Percentiles rank a stretch among this genome's conserved stretches.
Evolutionary conservation across 83 land plant species (phyloP).

Genomic region (Larix sibirica): DNA sequence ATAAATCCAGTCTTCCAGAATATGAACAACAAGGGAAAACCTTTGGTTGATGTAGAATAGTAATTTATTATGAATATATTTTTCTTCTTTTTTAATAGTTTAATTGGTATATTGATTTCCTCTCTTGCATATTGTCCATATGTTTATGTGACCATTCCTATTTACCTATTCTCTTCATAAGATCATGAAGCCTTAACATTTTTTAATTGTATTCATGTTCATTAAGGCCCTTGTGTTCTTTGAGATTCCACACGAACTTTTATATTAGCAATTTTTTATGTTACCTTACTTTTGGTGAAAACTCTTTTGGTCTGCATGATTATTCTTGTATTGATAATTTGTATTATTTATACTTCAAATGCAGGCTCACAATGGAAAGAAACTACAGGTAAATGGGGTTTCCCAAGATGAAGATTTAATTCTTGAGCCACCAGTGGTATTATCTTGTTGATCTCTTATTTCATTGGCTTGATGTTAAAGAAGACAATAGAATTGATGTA

Average conservation of each 20-base stretch:
- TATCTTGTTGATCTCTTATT: background rate
- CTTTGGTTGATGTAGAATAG: background rate
- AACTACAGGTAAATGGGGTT: slow-evolving; percentile 63
- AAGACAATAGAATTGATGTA: background rate
- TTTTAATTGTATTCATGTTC: background rate
- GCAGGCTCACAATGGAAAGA: slow-evolving; percentile 67
- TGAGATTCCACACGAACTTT: background rate
- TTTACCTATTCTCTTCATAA: background rate
- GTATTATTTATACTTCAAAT: background rate
- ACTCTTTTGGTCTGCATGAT: too few relatives aligned
- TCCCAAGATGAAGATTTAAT: slow-evolving; percentile 68
- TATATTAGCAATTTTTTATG: too few relatives aligned
- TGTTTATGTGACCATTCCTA: background rate
- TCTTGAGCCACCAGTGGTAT: slow-evolving; percentile 70
- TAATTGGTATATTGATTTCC: background rate
- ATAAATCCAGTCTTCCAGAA: too few relatives aligned
- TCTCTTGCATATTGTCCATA: background rate
- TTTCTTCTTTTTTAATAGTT: background rate
- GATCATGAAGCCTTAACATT: background rate
- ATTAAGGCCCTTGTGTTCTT: background rate
- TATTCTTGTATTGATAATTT: background rate
- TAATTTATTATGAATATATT: background rate
- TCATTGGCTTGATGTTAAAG: background rate
- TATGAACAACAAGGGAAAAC: background rate
- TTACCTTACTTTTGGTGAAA: too few relatives aligned